Percentiles rank a stretch among this genome's conserved stretches.
Conservation (phyloP, 345 rosid species). For the Aquilaria yunnanensis region DNA sequence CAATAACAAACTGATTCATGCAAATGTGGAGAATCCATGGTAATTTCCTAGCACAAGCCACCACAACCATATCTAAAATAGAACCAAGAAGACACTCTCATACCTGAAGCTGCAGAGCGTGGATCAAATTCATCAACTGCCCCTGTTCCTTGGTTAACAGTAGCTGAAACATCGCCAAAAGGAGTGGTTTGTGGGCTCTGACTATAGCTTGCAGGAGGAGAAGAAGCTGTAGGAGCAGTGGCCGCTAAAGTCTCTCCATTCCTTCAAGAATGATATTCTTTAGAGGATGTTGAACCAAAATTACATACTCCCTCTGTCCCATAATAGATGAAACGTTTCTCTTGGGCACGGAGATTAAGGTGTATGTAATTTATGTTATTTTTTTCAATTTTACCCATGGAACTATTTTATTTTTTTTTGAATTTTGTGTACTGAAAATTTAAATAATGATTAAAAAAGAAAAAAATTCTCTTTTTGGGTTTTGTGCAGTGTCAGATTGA, state of each 20-base stretch:
- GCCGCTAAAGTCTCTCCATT: constrained; percentile 51
- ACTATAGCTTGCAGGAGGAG: constrained; percentile 36
- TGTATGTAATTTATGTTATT: too few relatives aligned
- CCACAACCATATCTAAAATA: too few relatives aligned
- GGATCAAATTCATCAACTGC: constrained; percentile 95
- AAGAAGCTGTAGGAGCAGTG: constrained; percentile 45
- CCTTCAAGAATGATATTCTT: constrained; percentile 28
- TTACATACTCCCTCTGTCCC: not conserved
- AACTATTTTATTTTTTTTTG: too few relatives aligned
- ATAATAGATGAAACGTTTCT: constrained; percentile 9
- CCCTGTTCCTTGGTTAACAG: constrained; percentile 23
- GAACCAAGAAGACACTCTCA: not conserved
- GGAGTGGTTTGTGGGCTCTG: constrained; percentile 22
- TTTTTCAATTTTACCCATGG: too few relatives aligned
- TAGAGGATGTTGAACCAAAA: constrained; percentile 12
- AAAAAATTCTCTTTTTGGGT: too few relatives aligned
- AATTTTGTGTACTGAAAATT: too few relatives aligned
- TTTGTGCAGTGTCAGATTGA: too few relatives aligned
- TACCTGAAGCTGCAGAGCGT: constrained; percentile 70
- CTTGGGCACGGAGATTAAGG: too few relatives aligned
- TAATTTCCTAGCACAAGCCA: too few relatives aligned
- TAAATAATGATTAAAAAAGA: too few relatives aligned
- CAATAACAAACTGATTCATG: too few relatives aligned
- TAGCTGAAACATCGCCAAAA: constrained; percentile 24
- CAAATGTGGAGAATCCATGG: too few relatives aligned